phyloP scores from a whole-genome alignment of 2,329 filamentous ascomycete species.

The Epichloe glyceriae region DNA sequence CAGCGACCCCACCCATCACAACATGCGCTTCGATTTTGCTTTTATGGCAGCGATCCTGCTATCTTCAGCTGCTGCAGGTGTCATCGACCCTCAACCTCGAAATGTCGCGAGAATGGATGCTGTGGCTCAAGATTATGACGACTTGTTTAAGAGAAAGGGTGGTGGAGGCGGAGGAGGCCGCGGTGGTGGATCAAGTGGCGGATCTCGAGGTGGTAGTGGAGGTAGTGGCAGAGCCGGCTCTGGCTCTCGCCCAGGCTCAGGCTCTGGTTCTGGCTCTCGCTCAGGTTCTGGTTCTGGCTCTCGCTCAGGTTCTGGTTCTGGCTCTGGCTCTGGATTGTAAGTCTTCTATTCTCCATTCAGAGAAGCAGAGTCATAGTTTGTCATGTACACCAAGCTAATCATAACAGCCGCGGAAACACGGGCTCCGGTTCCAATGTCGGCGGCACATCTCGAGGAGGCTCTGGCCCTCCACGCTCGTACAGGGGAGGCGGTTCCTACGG shows the following conservation, averaged over 20 bases:
- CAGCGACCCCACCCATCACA: not conserved
- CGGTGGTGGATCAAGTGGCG: constrained; percentile 18
- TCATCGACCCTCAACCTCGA: constrained; percentile 7
- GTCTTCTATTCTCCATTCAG: not conserved
- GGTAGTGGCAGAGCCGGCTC: constrained; percentile 10
- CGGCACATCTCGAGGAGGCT: constrained; percentile 42
- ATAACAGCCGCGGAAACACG: constrained; percentile 17
- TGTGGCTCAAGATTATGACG: constrained; percentile 20
- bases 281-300: no score
- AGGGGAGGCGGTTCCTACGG: constrained; percentile 54
- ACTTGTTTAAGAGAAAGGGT: constrained; percentile 48
- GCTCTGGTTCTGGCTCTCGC: constrained; percentile 4
- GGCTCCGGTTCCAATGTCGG: constrained; percentile 26
- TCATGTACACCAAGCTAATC: not conserved
- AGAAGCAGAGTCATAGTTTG: not conserved
- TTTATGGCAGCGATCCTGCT: constrained; percentile 4
- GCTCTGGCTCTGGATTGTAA: constrained; percentile 6
- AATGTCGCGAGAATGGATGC: constrained; percentile 14
- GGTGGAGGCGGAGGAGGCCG: constrained; percentile 40
- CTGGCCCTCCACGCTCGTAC: constrained; percentile 42
- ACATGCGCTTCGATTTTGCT: constrained; percentile 8
- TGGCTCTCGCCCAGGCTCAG: constrained; percentile 2
- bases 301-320: constrained; percentile 4
- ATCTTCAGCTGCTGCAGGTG: constrained; percentile 4
- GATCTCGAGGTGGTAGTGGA: constrained; percentile 9